phyloP scores from a whole-genome alignment of 257 asterid species.

The Nicotiana noctiflora region DNA sequence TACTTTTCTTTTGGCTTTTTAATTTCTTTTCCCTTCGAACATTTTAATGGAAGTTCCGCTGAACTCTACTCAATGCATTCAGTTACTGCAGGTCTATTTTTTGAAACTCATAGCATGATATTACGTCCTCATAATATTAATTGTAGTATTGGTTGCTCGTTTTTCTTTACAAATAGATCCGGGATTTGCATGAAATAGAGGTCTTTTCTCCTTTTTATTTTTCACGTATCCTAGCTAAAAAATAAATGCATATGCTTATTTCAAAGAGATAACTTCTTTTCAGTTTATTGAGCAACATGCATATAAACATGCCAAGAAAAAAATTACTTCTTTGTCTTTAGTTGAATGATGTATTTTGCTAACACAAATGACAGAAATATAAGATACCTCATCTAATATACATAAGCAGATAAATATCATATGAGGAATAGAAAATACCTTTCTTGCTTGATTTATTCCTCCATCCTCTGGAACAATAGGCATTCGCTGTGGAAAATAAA shows the following conservation, averaged over 20 bases:
- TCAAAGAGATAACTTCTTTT: neutral
- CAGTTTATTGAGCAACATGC: neutral
- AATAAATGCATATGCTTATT: neutral
- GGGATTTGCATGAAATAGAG: neutral
- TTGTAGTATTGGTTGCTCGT: neutral
- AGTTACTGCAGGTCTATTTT: neutral
- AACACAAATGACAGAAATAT: neutral
- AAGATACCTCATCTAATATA: neutral
- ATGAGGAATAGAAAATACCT: slow-evolving; percentile 21
- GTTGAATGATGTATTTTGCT: neutral
- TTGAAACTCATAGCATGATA: neutral
- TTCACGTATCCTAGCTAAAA: neutral
- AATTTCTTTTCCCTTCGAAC: neutral
- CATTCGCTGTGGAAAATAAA: slow-evolving; percentile 29
- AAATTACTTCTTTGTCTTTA: neutral
- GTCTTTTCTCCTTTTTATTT: neutral
- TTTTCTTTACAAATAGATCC: neutral
- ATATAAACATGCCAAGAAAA: neutral
- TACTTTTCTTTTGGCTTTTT: neutral
- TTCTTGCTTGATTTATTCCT: slow-evolving; percentile 29
- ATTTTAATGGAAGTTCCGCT: neutral
- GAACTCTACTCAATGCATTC: neutral
- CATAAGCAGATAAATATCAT: neutral
- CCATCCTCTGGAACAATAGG: slow-evolving; percentile 50
- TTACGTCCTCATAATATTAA: neutral